A percentile compares a stretch with the other conserved stretches of the same genome.
These are phyloP conservation scores for Solanum commersonii DNA, from an alignment of 257 asterid species.

Conservation along the genomic window DNA sequence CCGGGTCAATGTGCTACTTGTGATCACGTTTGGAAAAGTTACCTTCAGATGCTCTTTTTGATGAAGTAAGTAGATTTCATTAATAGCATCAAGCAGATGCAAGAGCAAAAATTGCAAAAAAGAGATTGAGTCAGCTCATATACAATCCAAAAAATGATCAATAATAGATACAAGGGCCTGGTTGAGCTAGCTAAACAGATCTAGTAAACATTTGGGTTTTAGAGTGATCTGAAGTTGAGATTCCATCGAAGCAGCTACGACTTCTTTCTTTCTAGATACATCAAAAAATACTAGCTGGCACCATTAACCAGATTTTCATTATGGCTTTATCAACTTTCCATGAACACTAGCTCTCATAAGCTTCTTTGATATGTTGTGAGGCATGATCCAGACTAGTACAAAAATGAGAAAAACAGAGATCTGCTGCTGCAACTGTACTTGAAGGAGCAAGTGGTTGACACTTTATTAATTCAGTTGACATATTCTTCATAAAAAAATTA, in stretches of 20 bases:
- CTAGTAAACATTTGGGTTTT: background rate
- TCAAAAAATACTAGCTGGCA: background rate
- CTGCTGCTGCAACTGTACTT: background rate
- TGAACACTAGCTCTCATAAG: background rate
- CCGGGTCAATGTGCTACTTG: background rate
- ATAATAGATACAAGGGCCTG: background rate
- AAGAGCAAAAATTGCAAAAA: background rate
- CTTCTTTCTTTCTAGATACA: background rate
- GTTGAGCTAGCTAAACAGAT: background rate
- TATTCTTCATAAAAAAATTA: too few species aligned
- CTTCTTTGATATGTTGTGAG: background rate
- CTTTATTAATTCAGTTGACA: background rate
- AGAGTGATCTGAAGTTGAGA: background rate
- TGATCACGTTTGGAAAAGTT: background rate
- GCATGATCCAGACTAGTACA: background rate
- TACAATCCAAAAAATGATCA: background rate
- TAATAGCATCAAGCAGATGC: background rate
- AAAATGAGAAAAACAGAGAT: background rate
- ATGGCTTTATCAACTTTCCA: background rate
- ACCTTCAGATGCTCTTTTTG: background rate
- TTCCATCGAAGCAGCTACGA: background rate
- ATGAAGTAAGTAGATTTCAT: background rate
- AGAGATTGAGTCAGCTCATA: background rate
- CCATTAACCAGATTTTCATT: background rate
- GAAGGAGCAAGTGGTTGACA: background rate